Evolutionary conservation across 2,329 filamentous ascomycete species (phyloP), one percentile per base, ranked within the genome.

Genomic region (Pestalotiopsis sp.): DNA sequence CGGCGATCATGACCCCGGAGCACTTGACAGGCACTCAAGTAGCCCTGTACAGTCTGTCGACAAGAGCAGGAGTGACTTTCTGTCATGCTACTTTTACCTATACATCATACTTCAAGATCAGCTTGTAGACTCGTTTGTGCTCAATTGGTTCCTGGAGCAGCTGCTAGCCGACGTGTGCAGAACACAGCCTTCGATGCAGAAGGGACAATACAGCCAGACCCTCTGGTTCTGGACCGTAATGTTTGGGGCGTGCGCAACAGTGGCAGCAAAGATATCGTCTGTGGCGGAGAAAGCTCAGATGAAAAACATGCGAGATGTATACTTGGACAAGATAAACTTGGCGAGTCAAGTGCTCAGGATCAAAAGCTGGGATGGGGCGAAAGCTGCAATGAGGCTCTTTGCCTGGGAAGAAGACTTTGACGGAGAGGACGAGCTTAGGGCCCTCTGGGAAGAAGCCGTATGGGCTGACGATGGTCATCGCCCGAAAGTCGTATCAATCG

Each of bases 171-270:
- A 84, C 66, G 79, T 83, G 52, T 80, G 78, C 63, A 75, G 78
- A 38, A 81, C 80, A 10, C 81, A 83, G 70, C 72, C 72, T 35
- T 75, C 77, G 55, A 80, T 83, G 73, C 75, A 77, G 64, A 76
- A 77, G 66, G 82, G 79, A n/a, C 74, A 76, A 20, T 83, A 82
- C 74, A 81, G 78, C 66, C 79, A 78, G 67, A 78, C 80, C 63
- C 73, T 83, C 38, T 84, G 82, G 81, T 78, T 84, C 40, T 84
- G 82, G 80, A 81, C 81, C 24, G 79, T 82, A 58, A 78, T 83
- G 74, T 82, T 84, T 67, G 81, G 81, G 56, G 81, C 81, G 10
- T 81, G 81, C 44, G 78, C 80, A 58, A 80, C 80, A 56, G 75
- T 75, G 64, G 75, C 79, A n/a, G 80, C 78, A 14, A 77, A 76